Conservation (phyloP, 345 rosid genomes). For the Lepidium africanum region DNA sequence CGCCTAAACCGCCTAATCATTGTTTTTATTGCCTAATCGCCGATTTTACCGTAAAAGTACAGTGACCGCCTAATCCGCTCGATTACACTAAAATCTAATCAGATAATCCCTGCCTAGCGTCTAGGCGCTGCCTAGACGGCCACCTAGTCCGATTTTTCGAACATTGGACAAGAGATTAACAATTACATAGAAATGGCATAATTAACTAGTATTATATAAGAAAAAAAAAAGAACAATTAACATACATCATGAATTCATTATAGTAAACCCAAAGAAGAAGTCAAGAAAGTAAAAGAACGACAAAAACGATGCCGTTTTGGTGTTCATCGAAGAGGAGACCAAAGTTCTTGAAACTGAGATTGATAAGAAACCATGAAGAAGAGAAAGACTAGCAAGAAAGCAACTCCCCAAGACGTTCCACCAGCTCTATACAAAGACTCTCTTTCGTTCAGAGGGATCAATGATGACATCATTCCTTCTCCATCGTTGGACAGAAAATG, state of each 20-base stretch:
- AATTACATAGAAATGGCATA: background rate
- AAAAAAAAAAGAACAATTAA: background rate
- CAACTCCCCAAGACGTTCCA: conserved; percentile 56
- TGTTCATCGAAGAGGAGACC: conserved; percentile 39
- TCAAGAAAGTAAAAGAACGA: background rate
- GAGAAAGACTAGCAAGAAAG: conserved; percentile 42
- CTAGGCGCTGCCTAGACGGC: no score
- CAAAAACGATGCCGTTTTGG: background rate
- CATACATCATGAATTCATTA: background rate
- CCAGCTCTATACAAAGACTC: conserved; percentile 47
- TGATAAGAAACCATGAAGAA: conserved; percentile 50
- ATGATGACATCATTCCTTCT: conserved; percentile 19
- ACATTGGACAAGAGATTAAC: background rate
- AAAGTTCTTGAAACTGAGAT: conserved; percentile 47
- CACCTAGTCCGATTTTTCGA: no score
- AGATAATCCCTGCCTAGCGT: no score
- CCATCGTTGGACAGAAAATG: conserved; percentile 39
- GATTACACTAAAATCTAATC: no score
- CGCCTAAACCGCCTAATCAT: no score
- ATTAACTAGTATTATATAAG: background rate
- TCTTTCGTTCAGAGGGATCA: conserved; percentile 31
- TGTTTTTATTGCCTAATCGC: no score
- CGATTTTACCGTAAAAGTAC: no score
- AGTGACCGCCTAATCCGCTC: no score
- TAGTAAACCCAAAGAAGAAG: background rate